Evolutionary conservation across 2,329 filamentous ascomycete genomes (phyloP).

Genomic region (Paradendryphiella salina): DNA sequence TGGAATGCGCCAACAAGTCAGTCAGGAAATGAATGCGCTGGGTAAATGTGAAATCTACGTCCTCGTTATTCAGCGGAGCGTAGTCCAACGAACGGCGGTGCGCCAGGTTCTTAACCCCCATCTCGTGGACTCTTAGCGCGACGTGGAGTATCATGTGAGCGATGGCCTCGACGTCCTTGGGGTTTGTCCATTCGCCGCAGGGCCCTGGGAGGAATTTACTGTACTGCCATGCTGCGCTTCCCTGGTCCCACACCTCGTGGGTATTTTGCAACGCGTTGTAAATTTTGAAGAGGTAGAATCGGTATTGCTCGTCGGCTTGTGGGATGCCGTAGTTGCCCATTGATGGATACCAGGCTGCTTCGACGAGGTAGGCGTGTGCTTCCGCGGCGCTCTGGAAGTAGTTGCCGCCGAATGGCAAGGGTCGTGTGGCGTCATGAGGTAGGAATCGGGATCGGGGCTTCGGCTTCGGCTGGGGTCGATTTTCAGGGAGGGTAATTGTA

Average conservation of each 20-base stretch:
- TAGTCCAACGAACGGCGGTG: neutral
- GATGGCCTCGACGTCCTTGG: neutral
- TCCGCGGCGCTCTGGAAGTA: neutral
- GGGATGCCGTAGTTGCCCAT: slow-evolving; percentile 1
- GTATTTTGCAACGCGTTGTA: neutral
- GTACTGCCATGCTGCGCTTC: neutral
- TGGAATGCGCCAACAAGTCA: slow-evolving; percentile 1
- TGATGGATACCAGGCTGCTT: neutral
- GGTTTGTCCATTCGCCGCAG: slow-evolving; percentile 2
- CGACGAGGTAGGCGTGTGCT: neutral
- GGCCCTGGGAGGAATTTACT: neutral
- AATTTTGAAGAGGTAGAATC: neutral
- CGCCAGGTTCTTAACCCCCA: neutral
- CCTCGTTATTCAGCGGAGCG: neutral
- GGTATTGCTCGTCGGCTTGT: neutral
- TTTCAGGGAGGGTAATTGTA: neutral
- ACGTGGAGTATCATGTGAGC: neutral
- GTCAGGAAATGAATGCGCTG: slow-evolving; percentile 7
- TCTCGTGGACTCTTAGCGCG: neutral
- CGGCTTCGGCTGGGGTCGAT: neutral
- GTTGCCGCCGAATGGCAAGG: neutral
- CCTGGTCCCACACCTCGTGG: neutral
- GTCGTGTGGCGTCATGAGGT: neutral
- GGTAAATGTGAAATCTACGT: slow-evolving; percentile 3
- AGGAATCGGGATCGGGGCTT: neutral